A percentile compares a stretch with the other conserved stretches of the same genome.
phyloP scores from a whole-genome alignment of 495 filamentous ascomycete genomes.

The Xylaria acuta region DNA sequence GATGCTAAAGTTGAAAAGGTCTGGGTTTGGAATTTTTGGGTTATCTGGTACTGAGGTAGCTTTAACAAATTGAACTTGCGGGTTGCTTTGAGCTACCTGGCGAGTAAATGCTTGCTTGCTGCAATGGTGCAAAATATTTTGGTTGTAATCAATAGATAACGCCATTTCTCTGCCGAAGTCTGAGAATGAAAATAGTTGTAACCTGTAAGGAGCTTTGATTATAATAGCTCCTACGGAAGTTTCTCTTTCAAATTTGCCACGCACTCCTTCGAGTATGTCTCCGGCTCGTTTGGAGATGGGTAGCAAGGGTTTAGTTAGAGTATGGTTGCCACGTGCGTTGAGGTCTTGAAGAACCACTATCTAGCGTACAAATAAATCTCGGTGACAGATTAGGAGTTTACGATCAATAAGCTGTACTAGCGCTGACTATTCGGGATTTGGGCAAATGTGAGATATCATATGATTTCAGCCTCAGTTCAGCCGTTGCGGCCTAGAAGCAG shows the following conservation, averaged over 20 bases:
- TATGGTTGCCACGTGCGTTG: background rate
- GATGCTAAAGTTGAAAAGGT: background rate
- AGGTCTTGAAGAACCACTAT: background rate
- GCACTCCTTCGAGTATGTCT: background rate
- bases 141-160: background rate
- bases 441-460: background rate
- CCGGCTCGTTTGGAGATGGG: background rate
- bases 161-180: background rate
- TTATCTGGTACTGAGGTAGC: background rate
- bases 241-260: background rate
- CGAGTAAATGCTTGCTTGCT: background rate
- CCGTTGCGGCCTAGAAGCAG: background rate
- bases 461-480: constrained; percentile 7
- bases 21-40: background rate
- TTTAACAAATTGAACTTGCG: background rate
- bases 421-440: background rate
- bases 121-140: background rate
- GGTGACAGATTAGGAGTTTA: background rate
- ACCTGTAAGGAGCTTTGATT: background rate
- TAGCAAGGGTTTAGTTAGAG: background rate
- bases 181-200: background rate
- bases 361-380: background rate
- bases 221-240: background rate
- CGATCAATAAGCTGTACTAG: background rate
- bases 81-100: background rate